Base-by-base conservation (phyloP, 495 filamentous ascomycete genomes). In the Xylaria castorea region DNA sequence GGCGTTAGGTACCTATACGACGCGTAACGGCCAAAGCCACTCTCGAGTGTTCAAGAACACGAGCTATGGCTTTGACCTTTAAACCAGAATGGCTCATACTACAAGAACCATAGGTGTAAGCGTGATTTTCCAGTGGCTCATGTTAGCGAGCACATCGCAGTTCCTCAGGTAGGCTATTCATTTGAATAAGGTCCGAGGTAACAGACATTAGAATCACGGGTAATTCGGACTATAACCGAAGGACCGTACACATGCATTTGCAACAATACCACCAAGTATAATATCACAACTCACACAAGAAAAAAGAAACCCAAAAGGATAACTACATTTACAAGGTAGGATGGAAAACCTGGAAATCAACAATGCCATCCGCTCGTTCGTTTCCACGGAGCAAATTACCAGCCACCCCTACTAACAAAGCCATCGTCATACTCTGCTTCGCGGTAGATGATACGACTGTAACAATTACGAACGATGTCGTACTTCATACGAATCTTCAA, bases 261-360 rank as follows among this genome's bases (percentile, higher is more conserved):
- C 42, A 32, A 40, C 38, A 48, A 30, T 44, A 12, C 25, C 46
- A 14, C 46, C 20, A 22, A 51, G 2, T 20, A 57, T 48, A 50
- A 18, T 38, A 61, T 18, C 2, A 32, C 48, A 22, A 38, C 20
- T 27, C n/a, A 70, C 38, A 50, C 3, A 53, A 25, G 32, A n/a
- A 58, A 38, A 32, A 22, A n/a, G n/a, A 22, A 8, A 44, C 16
- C 18, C 32, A 25, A 55, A 53, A 42, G 44, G 42, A 32, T 27
- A 51, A 16, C 48, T 62, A 53, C 4, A 46, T 50, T 38, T 63
- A 71, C 40, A 71, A 71, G n/a, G 16, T 18, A 53, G 12, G 58
- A 25, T 14, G 18, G 46, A 20, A 64, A 63, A 50, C 42, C 4
- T 36, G 7, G 4, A 30, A 51, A 51, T 30, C 46, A 5, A 22